These are phyloP conservation scores for Claviceps citrina DNA, from an alignment of 2,329 filamentous ascomycete genomes.

Conservation along the genomic window DNA sequence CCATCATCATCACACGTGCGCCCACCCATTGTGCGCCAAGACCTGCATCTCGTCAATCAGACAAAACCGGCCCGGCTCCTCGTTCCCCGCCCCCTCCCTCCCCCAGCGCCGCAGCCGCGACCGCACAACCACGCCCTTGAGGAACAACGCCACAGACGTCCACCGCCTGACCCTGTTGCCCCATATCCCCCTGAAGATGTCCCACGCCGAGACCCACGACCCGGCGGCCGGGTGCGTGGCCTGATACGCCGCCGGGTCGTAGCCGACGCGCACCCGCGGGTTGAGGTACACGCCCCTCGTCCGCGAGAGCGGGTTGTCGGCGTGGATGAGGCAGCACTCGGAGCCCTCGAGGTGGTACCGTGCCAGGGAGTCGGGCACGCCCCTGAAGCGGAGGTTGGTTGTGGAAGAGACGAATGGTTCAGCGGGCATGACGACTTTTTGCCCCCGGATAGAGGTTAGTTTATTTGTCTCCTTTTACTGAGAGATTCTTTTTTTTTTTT, in stretches of 20 bases:
- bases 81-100: slow-evolving; percentile 17
- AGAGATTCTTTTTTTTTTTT: no score
- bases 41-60: slow-evolving; percentile 49
- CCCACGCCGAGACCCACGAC: slow-evolving; percentile 31
- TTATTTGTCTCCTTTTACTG: no score
- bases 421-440: slow-evolving; percentile 33
- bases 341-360: slow-evolving; percentile 53
- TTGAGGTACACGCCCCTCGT: slow-evolving; percentile 49
- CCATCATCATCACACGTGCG: slow-evolving; percentile 28
- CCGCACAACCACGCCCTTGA: slow-evolving; percentile 20
- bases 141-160: slow-evolving; percentile 13
- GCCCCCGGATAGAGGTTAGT: no score
- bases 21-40: slow-evolving; percentile 40
- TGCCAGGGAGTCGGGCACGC: slow-evolving; percentile 46
- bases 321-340: slow-evolving; percentile 65
- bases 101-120: slow-evolving; percentile 25
- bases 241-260: slow-evolving; percentile 38
- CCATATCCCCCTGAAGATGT: slow-evolving; percentile 42
- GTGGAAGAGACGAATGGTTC: slow-evolving; percentile 35
- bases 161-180: slow-evolving; percentile 37
- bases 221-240: slow-evolving; percentile 24
- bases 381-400: slow-evolving; percentile 42
- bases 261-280: slow-evolving; percentile 52
- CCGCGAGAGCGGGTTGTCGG: slow-evolving; percentile 46
- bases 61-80: slow-evolving; percentile 34